Conservation (phyloP, 257 asterid genomes). For the Solanum rostratum region DNA sequence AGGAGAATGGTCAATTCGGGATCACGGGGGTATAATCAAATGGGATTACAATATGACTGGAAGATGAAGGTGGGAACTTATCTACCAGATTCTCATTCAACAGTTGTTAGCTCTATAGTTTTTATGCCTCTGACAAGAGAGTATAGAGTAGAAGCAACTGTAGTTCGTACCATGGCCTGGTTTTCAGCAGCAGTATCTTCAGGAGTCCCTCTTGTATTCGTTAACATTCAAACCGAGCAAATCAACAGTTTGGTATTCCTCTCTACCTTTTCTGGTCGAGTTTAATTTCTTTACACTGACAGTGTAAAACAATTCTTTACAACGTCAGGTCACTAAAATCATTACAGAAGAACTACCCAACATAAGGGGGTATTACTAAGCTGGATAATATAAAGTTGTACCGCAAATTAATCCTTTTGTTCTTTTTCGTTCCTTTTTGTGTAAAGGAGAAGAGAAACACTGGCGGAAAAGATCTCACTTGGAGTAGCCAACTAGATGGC, state of each 20-base stretch:
- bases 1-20: constrained; percentile 32
- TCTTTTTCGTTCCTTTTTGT: neutral
- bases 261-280: neutral
- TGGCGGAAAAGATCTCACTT: constrained; percentile 12
- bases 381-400: neutral
- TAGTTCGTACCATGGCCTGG: constrained; percentile 47
- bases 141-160: constrained; percentile 18
- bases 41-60: constrained; percentile 37
- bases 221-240: constrained; percentile 41
- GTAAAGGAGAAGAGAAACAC: constrained; percentile 15
- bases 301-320: neutral
- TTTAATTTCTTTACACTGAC: neutral
- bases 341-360: no score
- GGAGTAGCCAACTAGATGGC: constrained; percentile 18
- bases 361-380: no score
- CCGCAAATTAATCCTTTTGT: neutral
- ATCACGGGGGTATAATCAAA: constrained; percentile 22
- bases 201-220: constrained; percentile 35
- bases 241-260: constrained; percentile 20
- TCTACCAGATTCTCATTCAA: constrained; percentile 33
- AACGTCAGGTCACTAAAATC: neutral
- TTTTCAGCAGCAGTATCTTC: constrained; percentile 47
- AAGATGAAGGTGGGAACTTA: constrained; percentile 24
- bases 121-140: constrained; percentile 35
- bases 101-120: constrained; percentile 31